Evolutionary conservation across 2,329 filamentous ascomycete species (phyloP).

Genomic region (Aureobasidium leucospermi): DNA sequence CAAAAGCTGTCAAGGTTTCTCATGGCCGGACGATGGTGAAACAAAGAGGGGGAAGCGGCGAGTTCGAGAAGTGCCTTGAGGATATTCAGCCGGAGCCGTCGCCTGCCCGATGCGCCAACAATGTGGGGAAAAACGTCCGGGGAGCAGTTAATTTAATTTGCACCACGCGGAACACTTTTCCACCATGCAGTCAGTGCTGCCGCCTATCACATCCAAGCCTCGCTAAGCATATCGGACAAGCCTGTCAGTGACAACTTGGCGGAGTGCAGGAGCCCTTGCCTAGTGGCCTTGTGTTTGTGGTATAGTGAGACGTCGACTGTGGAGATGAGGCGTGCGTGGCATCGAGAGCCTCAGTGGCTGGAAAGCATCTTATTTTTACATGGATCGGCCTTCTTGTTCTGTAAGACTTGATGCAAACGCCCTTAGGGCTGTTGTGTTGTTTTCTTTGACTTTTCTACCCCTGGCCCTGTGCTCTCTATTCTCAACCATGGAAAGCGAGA

Average conservation of each 20-base stretch:
- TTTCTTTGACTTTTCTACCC: neutral
- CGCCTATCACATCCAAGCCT: conserved; percentile 10
- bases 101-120: neutral
- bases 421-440: neutral
- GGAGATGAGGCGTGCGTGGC: conserved; percentile 11
- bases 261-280: neutral
- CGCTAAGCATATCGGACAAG: conserved; percentile 10
- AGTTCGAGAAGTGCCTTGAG: neutral
- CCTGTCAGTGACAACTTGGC: neutral
- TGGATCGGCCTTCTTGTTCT: neutral
- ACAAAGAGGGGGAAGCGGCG: conserved; percentile 1
- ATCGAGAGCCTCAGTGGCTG: conserved; percentile 4
- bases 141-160: conserved; percentile 2
- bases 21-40: conserved; percentile 4
- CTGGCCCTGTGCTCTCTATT: neutral
- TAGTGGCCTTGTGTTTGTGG: neutral
- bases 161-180: neutral
- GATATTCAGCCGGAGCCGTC: neutral
- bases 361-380: neutral
- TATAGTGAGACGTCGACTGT: conserved; percentile 7
- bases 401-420: neutral
- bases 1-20: conserved; percentile 1
- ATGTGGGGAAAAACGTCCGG: conserved; percentile 9
- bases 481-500: neutral
- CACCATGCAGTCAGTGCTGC: neutral